Conservation (phyloP, 202 grass and related monocot species). For the Hordeum pubiflorum region DNA sequence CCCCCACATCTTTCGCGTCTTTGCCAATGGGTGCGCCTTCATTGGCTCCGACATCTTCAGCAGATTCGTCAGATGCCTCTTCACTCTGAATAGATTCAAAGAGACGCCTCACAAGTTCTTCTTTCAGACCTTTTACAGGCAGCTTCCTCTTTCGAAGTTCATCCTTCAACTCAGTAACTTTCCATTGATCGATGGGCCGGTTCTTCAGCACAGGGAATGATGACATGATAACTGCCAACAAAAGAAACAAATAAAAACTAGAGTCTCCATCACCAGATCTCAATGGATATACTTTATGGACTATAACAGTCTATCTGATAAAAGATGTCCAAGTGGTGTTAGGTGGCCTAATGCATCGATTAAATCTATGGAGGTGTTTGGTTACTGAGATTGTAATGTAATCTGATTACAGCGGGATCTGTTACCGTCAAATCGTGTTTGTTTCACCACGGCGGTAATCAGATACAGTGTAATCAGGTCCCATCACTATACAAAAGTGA, state of each 20-base stretch:
- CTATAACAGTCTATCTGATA: background rate
- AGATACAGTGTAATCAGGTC: no score
- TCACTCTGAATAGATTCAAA: conserved; percentile 72
- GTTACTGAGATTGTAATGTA: no score
- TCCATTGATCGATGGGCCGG: conserved; percentile 93
- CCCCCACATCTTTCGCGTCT: conserved; percentile 13
- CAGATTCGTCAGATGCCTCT: background rate
- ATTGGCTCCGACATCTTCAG: conserved; percentile 23
- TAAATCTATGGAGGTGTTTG: background rate
- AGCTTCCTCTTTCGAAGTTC: conserved; percentile 83
- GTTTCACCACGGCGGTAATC: no score
- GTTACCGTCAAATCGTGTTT: no score
- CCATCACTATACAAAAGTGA: no score
- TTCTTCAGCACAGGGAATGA: conserved; percentile 86
- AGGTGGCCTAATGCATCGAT: background rate
- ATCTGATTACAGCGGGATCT: no score
- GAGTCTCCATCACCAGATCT: background rate
- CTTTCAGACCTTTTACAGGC: conserved; percentile 84
- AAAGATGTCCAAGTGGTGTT: background rate
- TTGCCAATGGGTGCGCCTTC: background rate
- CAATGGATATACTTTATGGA: background rate
- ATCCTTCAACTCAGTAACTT: conserved; percentile 88
- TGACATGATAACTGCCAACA: conserved; percentile 50
- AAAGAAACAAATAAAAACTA: conserved; percentile 12
- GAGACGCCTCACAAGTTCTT: conserved; percentile 81